These are phyloP conservation scores for Ophiostoma pallidulum DNA, from an alignment of 2,329 filamentous ascomycete species.

Conservation along the genomic window DNA sequence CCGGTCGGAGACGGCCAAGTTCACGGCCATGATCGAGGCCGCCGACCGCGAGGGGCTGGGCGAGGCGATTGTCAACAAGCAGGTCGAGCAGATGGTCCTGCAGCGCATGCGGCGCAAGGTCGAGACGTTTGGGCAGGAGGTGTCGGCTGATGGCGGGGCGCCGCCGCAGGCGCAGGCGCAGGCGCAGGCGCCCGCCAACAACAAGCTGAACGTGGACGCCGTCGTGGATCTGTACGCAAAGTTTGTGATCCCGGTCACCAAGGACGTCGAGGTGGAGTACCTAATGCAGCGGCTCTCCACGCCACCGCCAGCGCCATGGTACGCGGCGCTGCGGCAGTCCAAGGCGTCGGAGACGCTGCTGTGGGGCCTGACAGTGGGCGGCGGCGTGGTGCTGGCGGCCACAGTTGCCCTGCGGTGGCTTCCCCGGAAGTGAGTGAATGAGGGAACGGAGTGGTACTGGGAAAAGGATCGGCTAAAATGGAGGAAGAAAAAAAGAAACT, in stretches of 20 bases:
- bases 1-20: slow-evolving; percentile 67
- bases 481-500: slow-evolving; percentile 9
- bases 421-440: slow-evolving; percentile 1
- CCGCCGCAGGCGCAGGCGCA: slow-evolving; percentile 41
- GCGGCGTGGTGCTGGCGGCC: neutral
- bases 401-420: slow-evolving; percentile 10
- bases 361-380: slow-evolving; percentile 2
- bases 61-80: slow-evolving; percentile 79
- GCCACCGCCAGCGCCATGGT: slow-evolving; percentile 11
- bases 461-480: too few relatives aligned
- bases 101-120: slow-evolving; percentile 82
- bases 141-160: slow-evolving; percentile 46
- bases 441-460: too few relatives aligned
- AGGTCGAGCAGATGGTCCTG: slow-evolving; percentile 85
- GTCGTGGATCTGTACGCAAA: slow-evolving; percentile 86
- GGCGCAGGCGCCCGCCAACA: too few relatives aligned
- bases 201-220: slow-evolving; percentile 86
- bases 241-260: slow-evolving; percentile 94
- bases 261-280: slow-evolving; percentile 96
- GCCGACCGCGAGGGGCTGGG: slow-evolving; percentile 74
- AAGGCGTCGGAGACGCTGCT: slow-evolving; percentile 1
- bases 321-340: neutral
- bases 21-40: slow-evolving; percentile 72
- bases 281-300: slow-evolving; percentile 72
- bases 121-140: slow-evolving; percentile 86